Evolutionary conservation across 2,329 filamentous ascomycete species (phyloP), one percentile per base, ranked within the genome.

Genomic region (Aureobasidium musti): DNA sequence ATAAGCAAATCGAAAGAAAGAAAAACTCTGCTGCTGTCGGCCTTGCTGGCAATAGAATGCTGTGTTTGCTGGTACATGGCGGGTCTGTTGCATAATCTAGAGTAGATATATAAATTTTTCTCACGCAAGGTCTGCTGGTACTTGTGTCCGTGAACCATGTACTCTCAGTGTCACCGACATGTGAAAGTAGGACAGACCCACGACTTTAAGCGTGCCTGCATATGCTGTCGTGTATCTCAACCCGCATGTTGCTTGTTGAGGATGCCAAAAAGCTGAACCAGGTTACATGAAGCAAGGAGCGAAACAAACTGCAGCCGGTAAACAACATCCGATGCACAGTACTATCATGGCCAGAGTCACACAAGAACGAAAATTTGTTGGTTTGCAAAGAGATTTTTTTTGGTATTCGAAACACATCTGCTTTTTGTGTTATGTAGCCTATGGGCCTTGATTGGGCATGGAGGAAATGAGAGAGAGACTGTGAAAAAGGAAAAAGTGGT

Each of bases 391-490:
- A 47, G 14, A 30, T 41, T 41, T 61, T 61, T 50, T 39, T 61
- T 49, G 28, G 23, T 50, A 63, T 63, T 30, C 21, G 45, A 63
- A 61, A 52, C 59, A 63, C 59, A 52, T 63, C 57, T 49, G 57
- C 57, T 49, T 61, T 61, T 61, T 61, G 57, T 61, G 57, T 61
- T 56, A 26, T 59, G 21, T 6, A 39, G 57, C 57, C 41, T 17
- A 13, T 47, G 35, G 17, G 54, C 54, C 21, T 21, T 45, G 35
- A 19, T 13, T 43, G 37, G 57, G 57, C 49, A 60, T 49, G 57
- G 41, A 60, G 39, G 37, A 59, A 43, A 59, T 30, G 26, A 45
- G 41, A 49, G 39, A 60, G 35, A 35, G 30, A 60, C 28, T 13
- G 21, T 10, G 43, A 49, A 26, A 49, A 60, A 49, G 26, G 23